A percentile compares a stretch with the other conserved stretches of the same genome.
These are phyloP conservation scores for Bothriochloa decipiens DNA, from an alignment of 176 grass and related monocot species.

Conservation along the genomic window DNA sequence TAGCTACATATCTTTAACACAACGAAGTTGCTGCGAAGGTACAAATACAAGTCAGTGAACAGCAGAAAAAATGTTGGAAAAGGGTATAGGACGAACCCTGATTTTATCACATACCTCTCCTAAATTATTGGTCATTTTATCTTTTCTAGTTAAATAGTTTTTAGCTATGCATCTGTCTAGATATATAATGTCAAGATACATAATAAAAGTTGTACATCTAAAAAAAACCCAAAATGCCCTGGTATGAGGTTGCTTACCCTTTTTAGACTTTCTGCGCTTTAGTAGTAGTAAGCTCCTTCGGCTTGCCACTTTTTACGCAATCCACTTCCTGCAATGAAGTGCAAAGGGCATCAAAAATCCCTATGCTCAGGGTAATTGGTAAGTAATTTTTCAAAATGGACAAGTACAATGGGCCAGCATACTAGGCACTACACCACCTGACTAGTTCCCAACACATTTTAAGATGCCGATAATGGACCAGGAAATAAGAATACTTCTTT, in stretches of 20 bases:
- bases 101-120: neutral
- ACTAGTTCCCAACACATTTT: neutral
- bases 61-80: neutral
- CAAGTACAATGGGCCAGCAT: neutral
- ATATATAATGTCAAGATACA: neutral
- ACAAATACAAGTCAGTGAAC: neutral
- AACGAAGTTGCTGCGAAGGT: slow-evolving; percentile 26
- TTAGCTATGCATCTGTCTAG: neutral
- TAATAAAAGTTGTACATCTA: neutral
- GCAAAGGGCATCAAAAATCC: neutral
- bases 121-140: neutral
- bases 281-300: slow-evolving; percentile 45
- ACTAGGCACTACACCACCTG: neutral
- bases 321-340: slow-evolving; percentile 51
- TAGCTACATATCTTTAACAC: slow-evolving; percentile 19
- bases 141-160: neutral
- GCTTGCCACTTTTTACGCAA: slow-evolving; percentile 49
- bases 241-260: slow-evolving; percentile 29
- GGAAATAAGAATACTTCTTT: neutral
- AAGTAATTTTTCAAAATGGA: neutral
- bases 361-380: neutral
- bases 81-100: neutral
- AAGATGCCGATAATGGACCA: neutral
- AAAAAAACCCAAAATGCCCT: neutral
- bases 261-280: slow-evolving; percentile 64